These are phyloP conservation scores for Carex pumila DNA, from an alignment of 176 grass and related monocot species.

Conservation along the genomic window DNA sequence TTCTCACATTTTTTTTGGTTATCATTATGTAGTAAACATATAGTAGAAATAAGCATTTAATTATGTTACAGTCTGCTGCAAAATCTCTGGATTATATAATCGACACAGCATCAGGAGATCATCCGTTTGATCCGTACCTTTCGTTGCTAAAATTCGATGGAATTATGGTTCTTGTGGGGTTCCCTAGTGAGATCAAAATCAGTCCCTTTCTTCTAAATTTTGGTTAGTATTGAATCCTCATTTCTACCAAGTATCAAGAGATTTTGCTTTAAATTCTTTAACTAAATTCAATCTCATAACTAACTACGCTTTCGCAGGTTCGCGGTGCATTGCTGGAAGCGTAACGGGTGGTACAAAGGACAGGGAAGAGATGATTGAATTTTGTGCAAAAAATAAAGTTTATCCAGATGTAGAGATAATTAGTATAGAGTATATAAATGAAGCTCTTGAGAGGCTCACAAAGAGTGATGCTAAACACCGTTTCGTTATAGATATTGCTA, in stretches of 20 bases:
- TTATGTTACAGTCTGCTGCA: conserved; percentile 19
- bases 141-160: conserved; percentile 35
- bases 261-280: too few species aligned
- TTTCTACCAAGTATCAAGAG: not conserved
- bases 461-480: conserved; percentile 55
- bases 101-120: conserved; percentile 39
- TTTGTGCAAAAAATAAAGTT: not conserved
- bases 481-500: conserved; percentile 62
- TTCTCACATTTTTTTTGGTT: not conserved
- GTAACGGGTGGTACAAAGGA: too few species aligned
- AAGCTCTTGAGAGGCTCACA: conserved; percentile 39
- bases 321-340: too few species aligned
- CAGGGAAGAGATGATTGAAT: too few species aligned
- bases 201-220: conserved; percentile 5
- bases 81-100: conserved; percentile 39
- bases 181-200: conserved; percentile 33
- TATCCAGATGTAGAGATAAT: conserved; percentile 27
- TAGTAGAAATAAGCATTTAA: not conserved
- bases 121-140: conserved; percentile 45
- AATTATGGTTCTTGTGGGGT: conserved; percentile 32
- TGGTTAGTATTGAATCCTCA: conserved; percentile 1
- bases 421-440: conserved; percentile 19
- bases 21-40: not conserved
- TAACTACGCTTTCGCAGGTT: not conserved
- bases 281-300: too few species aligned